Conservation (phyloP, 352 stramenopile species). For the Phytopythium helicoides region DNA sequence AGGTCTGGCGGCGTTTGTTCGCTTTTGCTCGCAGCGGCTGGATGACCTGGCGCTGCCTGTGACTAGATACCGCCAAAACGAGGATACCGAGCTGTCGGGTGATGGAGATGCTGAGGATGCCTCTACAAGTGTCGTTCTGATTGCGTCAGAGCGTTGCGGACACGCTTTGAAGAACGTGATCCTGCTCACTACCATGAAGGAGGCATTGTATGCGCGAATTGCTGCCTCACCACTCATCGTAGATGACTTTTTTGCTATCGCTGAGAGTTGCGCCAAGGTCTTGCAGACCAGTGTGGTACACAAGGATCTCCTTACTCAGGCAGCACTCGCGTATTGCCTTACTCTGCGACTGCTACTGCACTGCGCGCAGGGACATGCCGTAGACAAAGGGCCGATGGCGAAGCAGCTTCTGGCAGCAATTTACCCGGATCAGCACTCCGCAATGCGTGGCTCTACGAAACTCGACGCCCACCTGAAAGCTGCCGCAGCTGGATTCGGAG, state of each 20-base stretch:
- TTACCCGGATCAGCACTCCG: slow-evolving; percentile 32
- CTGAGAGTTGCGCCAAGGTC: slow-evolving; percentile 58
- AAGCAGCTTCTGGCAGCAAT: slow-evolving; percentile 36
- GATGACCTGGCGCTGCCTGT: slow-evolving; percentile 52
- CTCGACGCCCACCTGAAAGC: slow-evolving; percentile 32
- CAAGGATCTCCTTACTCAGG: slow-evolving; percentile 79
- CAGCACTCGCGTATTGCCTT: slow-evolving; percentile 64
- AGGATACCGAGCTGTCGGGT: slow-evolving; percentile 1
- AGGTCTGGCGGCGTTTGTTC: slow-evolving; percentile 43
- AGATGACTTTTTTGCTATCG: slow-evolving; percentile 38
- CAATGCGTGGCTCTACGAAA: slow-evolving; percentile 5
- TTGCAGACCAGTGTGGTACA: slow-evolving; percentile 69
- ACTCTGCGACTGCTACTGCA: slow-evolving; percentile 56
- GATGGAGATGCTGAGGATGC: slow-evolving; percentile 10
- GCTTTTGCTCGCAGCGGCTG: slow-evolving; percentile 53
- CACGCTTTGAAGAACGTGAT: slow-evolving; percentile 73
- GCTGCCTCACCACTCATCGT: not conserved
- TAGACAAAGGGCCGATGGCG: slow-evolving; percentile 6
- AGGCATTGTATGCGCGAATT: slow-evolving; percentile 14
- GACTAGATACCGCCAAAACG: slow-evolving; percentile 30
- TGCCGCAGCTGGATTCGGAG: slow-evolving; percentile 38
- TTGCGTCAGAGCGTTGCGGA: slow-evolving; percentile 70
- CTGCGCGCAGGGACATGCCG: slow-evolving; percentile 7
- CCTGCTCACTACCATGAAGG: slow-evolving; percentile 59
- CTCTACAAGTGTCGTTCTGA: slow-evolving; percentile 67